phyloP scores from a whole-genome alignment of 768 basidiomycete species.

The Strobilomyces dryophilus region DNA sequence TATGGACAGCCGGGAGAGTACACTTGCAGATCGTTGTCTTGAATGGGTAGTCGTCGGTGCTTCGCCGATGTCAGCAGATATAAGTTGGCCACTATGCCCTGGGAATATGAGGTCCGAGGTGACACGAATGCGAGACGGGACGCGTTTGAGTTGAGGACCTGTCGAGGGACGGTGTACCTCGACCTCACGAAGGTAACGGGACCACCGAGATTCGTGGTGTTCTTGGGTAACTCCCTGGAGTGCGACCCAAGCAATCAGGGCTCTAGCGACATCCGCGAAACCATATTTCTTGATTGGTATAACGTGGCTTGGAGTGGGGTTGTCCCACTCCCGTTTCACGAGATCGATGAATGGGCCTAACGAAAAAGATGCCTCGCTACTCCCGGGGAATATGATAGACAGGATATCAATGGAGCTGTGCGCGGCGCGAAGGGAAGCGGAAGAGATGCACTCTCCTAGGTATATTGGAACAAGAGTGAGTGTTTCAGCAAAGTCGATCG shows the following conservation, averaged over 20 bases:
- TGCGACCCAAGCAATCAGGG: slow-evolving; percentile 75
- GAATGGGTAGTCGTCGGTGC: slow-evolving; percentile 33
- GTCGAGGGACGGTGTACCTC: slow-evolving; percentile 48
- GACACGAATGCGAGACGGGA: slow-evolving; percentile 60
- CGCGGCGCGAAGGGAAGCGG: slow-evolving; percentile 69
- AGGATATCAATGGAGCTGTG: slow-evolving; percentile 74
- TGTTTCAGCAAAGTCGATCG: slow-evolving; percentile 63
- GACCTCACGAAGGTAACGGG: slow-evolving; percentile 61
- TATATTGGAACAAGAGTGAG: slow-evolving; percentile 72
- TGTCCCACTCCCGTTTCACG: slow-evolving; percentile 73
- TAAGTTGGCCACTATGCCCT: slow-evolving; percentile 64
- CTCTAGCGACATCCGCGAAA: slow-evolving; percentile 60
- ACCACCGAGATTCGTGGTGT: slow-evolving; percentile 73
- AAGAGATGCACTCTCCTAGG: slow-evolving; percentile 71
- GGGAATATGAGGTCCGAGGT: slow-evolving; percentile 71
- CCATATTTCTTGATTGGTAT: slow-evolving; percentile 60
- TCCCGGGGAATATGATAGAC: slow-evolving; percentile 66
- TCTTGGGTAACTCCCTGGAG: slow-evolving; percentile 79
- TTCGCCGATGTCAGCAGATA: slow-evolving; percentile 79
- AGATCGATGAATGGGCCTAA: slow-evolving; percentile 75
- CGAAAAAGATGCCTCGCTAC: slow-evolving; percentile 78
- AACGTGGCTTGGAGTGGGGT: slow-evolving; percentile 46
- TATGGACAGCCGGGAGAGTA: slow-evolving; percentile 23
- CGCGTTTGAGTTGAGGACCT: slow-evolving; percentile 29
- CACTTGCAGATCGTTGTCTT: slow-evolving; percentile 28